Evolutionary conservation across 306 rosid species (phyloP).

Genomic region (Hippophae rhamnoides): DNA sequence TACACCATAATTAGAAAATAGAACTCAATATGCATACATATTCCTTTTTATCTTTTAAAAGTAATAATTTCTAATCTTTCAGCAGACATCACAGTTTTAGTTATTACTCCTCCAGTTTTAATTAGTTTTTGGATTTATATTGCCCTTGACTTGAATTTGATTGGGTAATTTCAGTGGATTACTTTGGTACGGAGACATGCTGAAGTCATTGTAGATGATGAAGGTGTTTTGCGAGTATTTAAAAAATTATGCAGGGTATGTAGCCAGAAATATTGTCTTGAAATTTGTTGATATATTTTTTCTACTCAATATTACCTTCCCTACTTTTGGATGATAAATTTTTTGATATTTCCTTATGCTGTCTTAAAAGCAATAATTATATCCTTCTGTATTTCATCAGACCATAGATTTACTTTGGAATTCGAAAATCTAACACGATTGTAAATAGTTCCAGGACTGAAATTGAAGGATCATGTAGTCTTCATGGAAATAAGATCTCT

Average conservation of each 20-base stretch:
- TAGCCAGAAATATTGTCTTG: slow-evolving; percentile 3
- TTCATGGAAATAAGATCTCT: too few species aligned
- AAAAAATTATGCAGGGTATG: slow-evolving; percentile 68
- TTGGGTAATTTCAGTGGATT: slow-evolving; percentile 69
- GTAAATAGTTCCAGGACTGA: too few species aligned
- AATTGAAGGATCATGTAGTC: too few species aligned
- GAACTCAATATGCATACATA: neutral
- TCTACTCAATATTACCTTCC: too few species aligned
- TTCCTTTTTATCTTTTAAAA: neutral
- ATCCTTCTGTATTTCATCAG: too few species aligned
- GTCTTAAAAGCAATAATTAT: too few species aligned
- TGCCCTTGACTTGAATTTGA: slow-evolving; percentile 20
- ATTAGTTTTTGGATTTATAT: slow-evolving; percentile 7
- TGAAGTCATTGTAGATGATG: slow-evolving; percentile 68
- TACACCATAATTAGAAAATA: neutral
- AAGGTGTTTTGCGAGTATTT: slow-evolving; percentile 47
- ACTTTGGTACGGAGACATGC: slow-evolving; percentile 75
- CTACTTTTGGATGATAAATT: too few species aligned
- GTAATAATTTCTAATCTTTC: neutral
- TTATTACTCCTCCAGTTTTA: neutral
- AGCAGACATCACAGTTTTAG: neutral
- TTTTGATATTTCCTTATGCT: too few species aligned
- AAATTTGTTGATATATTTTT: too few species aligned
- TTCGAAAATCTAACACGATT: too few species aligned
- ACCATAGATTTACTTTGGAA: too few species aligned